Conservation (phyloP, 2,329 filamentous ascomycete genomes). For the Rhynchosporium graminicola region DNA sequence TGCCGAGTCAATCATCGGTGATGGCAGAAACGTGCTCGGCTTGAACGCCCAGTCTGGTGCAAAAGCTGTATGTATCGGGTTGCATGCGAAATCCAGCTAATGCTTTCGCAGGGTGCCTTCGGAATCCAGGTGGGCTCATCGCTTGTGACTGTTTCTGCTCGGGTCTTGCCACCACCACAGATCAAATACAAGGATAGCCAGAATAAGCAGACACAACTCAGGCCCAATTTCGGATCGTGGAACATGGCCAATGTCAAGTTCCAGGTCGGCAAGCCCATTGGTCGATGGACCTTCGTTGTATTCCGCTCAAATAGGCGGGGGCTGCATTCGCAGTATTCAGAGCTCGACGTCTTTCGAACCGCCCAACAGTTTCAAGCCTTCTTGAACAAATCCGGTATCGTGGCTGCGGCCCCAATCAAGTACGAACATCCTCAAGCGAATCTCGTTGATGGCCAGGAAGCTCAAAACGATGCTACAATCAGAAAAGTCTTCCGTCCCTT, state of each 20-base stretch:
- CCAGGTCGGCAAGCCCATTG: slow-evolving; percentile 50
- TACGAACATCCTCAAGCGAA: slow-evolving; percentile 25
- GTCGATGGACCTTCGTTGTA: slow-evolving; percentile 47
- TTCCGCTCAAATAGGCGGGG: slow-evolving; percentile 25
- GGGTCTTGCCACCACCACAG: slow-evolving; percentile 62
- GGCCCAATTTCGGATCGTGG: slow-evolving; percentile 61
- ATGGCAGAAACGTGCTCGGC: slow-evolving; percentile 58
- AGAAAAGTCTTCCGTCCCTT: slow-evolving; percentile 25
- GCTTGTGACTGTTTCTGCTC: slow-evolving; percentile 71
- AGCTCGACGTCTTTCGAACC: slow-evolving; percentile 17
- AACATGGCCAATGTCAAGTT: slow-evolving; percentile 65
- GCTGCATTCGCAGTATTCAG: slow-evolving; percentile 10
- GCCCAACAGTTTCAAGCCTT: slow-evolving; percentile 30
- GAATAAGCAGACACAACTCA: slow-evolving; percentile 31
- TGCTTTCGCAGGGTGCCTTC: slow-evolving; percentile 46
- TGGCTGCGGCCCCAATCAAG: slow-evolving; percentile 24
- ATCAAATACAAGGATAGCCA: slow-evolving; percentile 55
- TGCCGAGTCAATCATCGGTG: slow-evolving; percentile 61
- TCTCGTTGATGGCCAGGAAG: slow-evolving; percentile 27
- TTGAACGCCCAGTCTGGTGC: slow-evolving; percentile 49
- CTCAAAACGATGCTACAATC: slow-evolving; percentile 26
- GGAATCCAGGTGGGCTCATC: slow-evolving; percentile 58
- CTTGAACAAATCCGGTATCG: slow-evolving; percentile 33
- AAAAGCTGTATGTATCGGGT: slow-evolving; percentile 37
- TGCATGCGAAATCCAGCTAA: slow-evolving; percentile 3